Evolutionary conservation across 495 filamentous ascomycete genomes (phyloP).

Genomic region (Baudoinia panamericana): DNA sequence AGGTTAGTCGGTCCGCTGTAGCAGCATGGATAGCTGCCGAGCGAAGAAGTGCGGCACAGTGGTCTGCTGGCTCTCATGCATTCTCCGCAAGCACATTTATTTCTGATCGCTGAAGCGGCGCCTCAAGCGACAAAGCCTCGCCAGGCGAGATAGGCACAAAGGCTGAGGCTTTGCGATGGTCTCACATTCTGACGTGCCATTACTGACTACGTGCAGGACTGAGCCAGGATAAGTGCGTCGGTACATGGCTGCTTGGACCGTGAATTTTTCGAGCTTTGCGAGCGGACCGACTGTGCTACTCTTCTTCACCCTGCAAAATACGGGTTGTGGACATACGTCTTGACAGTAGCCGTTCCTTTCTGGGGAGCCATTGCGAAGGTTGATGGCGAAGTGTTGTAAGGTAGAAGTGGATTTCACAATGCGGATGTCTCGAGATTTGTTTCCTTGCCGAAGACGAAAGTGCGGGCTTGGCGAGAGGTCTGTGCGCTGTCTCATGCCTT

Average conservation of each 20-base stretch:
- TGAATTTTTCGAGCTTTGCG: slow-evolving; percentile 14
- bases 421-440: background rate
- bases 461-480: slow-evolving; percentile 1
- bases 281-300: slow-evolving; percentile 20
- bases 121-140: slow-evolving; percentile 76
- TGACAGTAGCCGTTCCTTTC: slow-evolving; percentile 10
- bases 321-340: slow-evolving; percentile 21
- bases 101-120: slow-evolving; percentile 43
- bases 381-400: slow-evolving; percentile 1
- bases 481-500: no score
- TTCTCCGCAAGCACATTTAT: slow-evolving; percentile 80
- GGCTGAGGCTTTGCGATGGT: no score
- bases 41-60: slow-evolving; percentile 75
- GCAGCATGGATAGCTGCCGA: slow-evolving; percentile 37
- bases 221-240: slow-evolving; percentile 35
- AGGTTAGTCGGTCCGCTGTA: slow-evolving; percentile 57
- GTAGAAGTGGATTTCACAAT: slow-evolving; percentile 3
- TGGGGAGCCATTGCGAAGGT: slow-evolving; percentile 17
- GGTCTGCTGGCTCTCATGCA: slow-evolving; percentile 44
- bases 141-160: slow-evolving; percentile 17
- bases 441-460: background rate
- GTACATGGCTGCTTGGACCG: slow-evolving; percentile 26
- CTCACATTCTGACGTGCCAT: slow-evolving; percentile 45
- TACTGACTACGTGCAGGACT: slow-evolving; percentile 29
- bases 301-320: slow-evolving; percentile 17